Evolutionary conservation across 2,329 filamentous ascomycete genomes (phyloP).

Genomic region (Juglanconis oblonga): DNA sequence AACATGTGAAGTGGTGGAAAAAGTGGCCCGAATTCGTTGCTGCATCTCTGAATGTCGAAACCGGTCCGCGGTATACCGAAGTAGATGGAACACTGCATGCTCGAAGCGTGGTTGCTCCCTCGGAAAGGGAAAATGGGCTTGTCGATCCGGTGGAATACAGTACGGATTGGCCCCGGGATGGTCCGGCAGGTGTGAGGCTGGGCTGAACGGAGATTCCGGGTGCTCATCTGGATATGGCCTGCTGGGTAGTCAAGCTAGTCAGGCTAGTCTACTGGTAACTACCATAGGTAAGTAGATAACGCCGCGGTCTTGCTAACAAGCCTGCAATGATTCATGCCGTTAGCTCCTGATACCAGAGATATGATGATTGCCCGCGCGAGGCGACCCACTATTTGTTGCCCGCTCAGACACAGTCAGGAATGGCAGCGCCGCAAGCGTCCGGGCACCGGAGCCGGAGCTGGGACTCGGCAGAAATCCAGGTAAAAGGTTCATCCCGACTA

Average conservation of each 20-base stretch:
- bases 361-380: neutral
- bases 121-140: too few species aligned
- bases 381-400: constrained; percentile 4
- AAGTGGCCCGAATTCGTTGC: too few species aligned
- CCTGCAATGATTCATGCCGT: neutral
- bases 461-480: neutral
- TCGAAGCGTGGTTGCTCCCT: too few species aligned
- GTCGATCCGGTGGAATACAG: too few species aligned
- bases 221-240: neutral
- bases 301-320: neutral
- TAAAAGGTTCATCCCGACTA: neutral
- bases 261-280: neutral
- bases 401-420: neutral
- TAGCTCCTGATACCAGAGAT: neutral
- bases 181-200: too few species aligned
- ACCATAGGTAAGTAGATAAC: neutral
- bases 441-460: constrained; percentile 1
- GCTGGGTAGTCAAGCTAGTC: neutral
- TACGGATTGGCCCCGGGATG: too few species aligned
- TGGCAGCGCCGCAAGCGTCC: neutral
- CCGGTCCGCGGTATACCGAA: too few species aligned
- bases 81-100: too few species aligned
- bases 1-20: too few species aligned
- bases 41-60: too few species aligned
- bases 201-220: too few species aligned